A percentile compares a stretch with the other conserved stretches of the same genome.
phyloP scores from a whole-genome alignment of 2,329 filamentous ascomycete species.

The Phoma sp. region DNA sequence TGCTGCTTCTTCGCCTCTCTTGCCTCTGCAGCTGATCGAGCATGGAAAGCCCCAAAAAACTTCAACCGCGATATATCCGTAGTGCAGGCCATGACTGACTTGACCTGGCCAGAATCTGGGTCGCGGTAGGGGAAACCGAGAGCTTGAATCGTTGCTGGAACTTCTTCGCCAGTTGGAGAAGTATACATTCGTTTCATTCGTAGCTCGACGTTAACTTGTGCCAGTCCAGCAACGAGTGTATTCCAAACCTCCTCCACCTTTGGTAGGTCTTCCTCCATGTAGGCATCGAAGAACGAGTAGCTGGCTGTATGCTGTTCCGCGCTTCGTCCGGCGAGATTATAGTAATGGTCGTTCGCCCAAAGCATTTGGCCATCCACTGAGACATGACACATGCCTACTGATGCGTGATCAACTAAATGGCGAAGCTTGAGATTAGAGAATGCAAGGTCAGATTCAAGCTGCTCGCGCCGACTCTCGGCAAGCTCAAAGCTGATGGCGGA shows the following conservation, averaged over 20 bases:
- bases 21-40: slow-evolving; percentile 40
- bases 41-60: slow-evolving; percentile 43
- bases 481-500: slow-evolving; percentile 22
- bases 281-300: slow-evolving; percentile 26
- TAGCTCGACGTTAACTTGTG: slow-evolving; percentile 30
- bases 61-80: slow-evolving; percentile 46
- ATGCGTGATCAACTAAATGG: slow-evolving; percentile 36
- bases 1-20: slow-evolving; percentile 43
- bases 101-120: slow-evolving; percentile 26
- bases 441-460: slow-evolving; percentile 33
- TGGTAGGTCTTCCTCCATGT: slow-evolving; percentile 26
- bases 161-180: slow-evolving; percentile 28
- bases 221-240: slow-evolving; percentile 18
- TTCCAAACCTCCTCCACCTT: slow-evolving; percentile 25
- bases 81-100: slow-evolving; percentile 40
- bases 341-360: slow-evolving; percentile 39
- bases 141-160: slow-evolving; percentile 29
- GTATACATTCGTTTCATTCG: slow-evolving; percentile 28
- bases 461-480: slow-evolving; percentile 22
- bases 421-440: slow-evolving; percentile 33
- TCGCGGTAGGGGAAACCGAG: slow-evolving; percentile 34
- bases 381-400: slow-evolving; percentile 34
- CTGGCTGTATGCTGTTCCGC: slow-evolving; percentile 9
- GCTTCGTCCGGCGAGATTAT: slow-evolving; percentile 19
- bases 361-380: slow-evolving; percentile 27